Evolutionary conservation across 208 protist genomes (phyloP).

Genomic region (Naegleria lovaniensis): DNA sequence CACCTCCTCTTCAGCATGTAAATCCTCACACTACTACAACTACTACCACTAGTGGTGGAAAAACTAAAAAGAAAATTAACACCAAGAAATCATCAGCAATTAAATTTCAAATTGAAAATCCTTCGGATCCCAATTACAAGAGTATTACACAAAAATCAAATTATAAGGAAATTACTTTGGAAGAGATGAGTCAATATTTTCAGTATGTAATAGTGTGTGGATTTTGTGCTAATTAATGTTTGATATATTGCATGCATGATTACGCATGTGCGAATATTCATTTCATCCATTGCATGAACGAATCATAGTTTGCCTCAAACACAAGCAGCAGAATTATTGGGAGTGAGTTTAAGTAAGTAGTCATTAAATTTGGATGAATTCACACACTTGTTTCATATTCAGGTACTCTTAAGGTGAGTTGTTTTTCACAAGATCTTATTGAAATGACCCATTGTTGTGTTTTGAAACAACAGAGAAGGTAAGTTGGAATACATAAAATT

Average conservation of each 20-base stretch:
- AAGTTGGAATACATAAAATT: too few relatives aligned
- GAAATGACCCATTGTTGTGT: too few relatives aligned
- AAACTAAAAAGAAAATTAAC: too few relatives aligned
- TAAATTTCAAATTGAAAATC: slow-evolving; percentile 5
- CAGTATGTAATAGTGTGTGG: not conserved
- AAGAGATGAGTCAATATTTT: slow-evolving; percentile 1
- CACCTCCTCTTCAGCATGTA: too few relatives aligned
- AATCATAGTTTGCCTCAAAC: not conserved
- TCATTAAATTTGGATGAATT: not conserved
- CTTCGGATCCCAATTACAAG: not conserved
- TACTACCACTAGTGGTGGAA: too few relatives aligned
- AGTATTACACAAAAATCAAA: not conserved
- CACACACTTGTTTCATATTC: not conserved
- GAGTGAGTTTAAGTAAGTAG: not conserved
- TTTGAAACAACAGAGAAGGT: not conserved
- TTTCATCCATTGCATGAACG: not conserved
- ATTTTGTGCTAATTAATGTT: too few relatives aligned
- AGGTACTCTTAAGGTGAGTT: not conserved
- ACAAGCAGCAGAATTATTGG: not conserved
- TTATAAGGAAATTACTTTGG: not conserved
- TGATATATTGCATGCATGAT: too few relatives aligned
- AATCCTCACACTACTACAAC: too few relatives aligned
- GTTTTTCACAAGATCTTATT: too few relatives aligned
- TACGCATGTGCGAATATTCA: too few relatives aligned
- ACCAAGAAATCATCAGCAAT: not conserved